Base-by-base conservation (phyloP, 2,329 filamentous ascomycete species). In the Elsinoe arachidis region DNA sequence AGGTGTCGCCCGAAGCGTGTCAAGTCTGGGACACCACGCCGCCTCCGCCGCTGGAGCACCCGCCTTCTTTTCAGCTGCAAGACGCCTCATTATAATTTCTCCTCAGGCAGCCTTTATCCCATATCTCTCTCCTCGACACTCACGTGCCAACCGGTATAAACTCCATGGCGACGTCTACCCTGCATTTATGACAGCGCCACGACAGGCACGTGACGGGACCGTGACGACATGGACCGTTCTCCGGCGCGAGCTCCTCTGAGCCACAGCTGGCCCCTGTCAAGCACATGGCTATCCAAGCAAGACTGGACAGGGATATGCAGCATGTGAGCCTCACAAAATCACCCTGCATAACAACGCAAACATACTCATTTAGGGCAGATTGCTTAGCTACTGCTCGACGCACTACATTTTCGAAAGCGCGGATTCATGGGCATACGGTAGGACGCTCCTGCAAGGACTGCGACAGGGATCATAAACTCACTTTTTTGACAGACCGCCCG, bases 391-490 rank as follows among this genome's bases (percentile, higher is more conserved):
- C 33, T 53, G 49, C 17, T 53, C 49, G 9, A 53, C 49, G 12
- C 49, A 53, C 17, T 53, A 53, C 23, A 35, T 53, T 34, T 53
- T 53, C 17, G 33, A 38, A 15, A 39, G 33, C 33, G 15, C 21
- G 19, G 49, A 53, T n/a, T 53, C 49, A 15, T 53, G 49, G 49
- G 49, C 49, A 10, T 53, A 53, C 23, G 49, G 49, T 53, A 30
- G n/a, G 46, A 34, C 12, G 21, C 41, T 46, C 10, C 19, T 12
- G 21, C 19, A 12, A 46, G 3, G 19, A 19, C 26, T 46, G 41
- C 41, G 26, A 30, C 26, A 38, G 49, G 33, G n/a, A 11, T 38
- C 33, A 34, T 15, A 15, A 30, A 26, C 46, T 51, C 14, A 51
- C 34, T 10, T 26, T 47, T 35, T 34, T 15, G 26, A 30, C 14